phyloP scores from a whole-genome alignment of 352 stramenopile genomes.

The Pythium volutum region DNA sequence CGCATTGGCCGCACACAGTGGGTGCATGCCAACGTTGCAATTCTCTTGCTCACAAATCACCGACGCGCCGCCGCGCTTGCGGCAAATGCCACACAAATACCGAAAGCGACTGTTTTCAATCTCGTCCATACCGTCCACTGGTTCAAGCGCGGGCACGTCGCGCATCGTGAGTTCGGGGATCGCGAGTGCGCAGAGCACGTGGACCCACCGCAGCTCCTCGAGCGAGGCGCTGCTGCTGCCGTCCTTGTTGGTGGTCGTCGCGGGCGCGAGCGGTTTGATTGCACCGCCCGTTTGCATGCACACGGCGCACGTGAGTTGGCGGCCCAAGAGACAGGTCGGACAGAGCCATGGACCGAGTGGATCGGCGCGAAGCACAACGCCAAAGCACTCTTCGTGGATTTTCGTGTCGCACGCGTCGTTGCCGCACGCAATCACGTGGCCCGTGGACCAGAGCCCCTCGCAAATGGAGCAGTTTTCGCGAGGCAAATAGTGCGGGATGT shows the following conservation, averaged over 20 bases:
- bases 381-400: slow-evolving; percentile 85
- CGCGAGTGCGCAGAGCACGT: slow-evolving; percentile 77
- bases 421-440: slow-evolving; percentile 59
- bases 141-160: slow-evolving; percentile 79
- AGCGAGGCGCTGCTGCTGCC: background rate
- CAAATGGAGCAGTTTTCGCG: slow-evolving; percentile 79
- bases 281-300: slow-evolving; percentile 79
- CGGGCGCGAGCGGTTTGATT: slow-evolving; percentile 60
- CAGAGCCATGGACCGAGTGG: slow-evolving; percentile 67
- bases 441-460: slow-evolving; percentile 79
- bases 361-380: slow-evolving; percentile 53
- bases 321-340: slow-evolving; percentile 70
- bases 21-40: slow-evolving; percentile 81
- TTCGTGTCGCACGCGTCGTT: slow-evolving; percentile 61
- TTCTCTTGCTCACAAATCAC: slow-evolving; percentile 76
- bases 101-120: slow-evolving; percentile 83
- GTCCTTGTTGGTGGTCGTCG: background rate
- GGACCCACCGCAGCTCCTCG: slow-evolving; percentile 78
- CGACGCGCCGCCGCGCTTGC: slow-evolving; percentile 73
- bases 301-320: slow-evolving; percentile 63
- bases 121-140: slow-evolving; percentile 77
- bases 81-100: slow-evolving; percentile 77
- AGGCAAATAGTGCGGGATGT: slow-evolving; percentile 67
- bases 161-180: slow-evolving; percentile 85
- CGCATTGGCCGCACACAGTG: slow-evolving; percentile 68